phyloP scores from a whole-genome alignment of 148 eudicot species.

The Silene uniflora region DNA sequence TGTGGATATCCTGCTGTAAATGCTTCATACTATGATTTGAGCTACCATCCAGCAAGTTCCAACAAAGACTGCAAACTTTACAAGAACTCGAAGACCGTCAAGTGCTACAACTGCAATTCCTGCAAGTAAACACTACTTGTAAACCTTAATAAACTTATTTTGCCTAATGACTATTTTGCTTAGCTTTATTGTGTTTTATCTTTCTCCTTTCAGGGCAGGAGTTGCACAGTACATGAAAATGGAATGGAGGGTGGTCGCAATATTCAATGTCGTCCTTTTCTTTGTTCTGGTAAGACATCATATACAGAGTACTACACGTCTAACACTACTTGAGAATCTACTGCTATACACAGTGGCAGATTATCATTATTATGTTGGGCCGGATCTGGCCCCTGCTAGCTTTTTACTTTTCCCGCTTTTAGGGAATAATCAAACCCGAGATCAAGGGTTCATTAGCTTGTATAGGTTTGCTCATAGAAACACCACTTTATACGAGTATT shows the following conservation, averaged over 20 bases:
- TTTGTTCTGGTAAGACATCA: conserved; percentile 54
- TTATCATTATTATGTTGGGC: too few species aligned
- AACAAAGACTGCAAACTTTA: conserved; percentile 82
- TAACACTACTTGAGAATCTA: not conserved
- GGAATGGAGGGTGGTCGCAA: conserved; percentile 93
- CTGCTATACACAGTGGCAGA: too few species aligned
- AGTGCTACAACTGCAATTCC: conserved; percentile 85
- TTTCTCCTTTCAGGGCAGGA: conserved; percentile 63
- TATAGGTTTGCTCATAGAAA: too few species aligned
- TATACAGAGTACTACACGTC: conserved; percentile 1
- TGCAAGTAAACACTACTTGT: conserved; percentile 62
- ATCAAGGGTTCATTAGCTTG: too few species aligned
- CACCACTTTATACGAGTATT: not conserved
- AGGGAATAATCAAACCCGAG: too few species aligned
- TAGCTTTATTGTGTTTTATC: not conserved
- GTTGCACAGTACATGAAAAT: conserved; percentile 95
- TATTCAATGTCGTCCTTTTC: conserved; percentile 74
- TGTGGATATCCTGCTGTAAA: conserved; percentile 90
- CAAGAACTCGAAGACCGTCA: conserved; percentile 56
- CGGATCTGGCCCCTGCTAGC: too few species aligned
- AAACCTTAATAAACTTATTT: not conserved
- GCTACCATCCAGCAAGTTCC: conserved; percentile 73
- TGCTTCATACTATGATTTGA: conserved; percentile 81
- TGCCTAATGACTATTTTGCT: not conserved
- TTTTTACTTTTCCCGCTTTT: too few species aligned